Conservation (phyloP, 441 rosid species). For the Manihot esculenta region DNA sequence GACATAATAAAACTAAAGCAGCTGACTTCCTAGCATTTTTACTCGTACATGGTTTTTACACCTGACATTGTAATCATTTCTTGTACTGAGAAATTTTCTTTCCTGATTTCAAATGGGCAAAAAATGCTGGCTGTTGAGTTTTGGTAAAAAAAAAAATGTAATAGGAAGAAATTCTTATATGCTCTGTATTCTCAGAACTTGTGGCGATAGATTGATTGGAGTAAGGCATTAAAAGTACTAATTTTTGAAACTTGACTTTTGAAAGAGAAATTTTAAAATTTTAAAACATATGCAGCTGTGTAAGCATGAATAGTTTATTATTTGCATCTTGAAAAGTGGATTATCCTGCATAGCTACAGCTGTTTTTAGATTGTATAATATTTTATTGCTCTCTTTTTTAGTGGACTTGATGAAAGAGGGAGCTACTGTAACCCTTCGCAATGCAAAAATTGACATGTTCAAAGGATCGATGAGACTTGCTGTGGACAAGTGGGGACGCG, state of each 20-base stretch:
- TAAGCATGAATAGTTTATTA: not conserved
- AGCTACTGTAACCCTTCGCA: conserved; percentile 64
- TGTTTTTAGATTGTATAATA: not conserved
- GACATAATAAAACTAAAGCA: not conserved
- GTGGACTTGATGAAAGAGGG: conserved; percentile 79
- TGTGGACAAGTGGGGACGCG: conserved; percentile 91
- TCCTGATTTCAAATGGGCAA: too few relatives aligned
- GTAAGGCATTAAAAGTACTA: too few relatives aligned
- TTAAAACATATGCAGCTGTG: not conserved
- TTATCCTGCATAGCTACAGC: not conserved
- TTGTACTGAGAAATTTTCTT: too few relatives aligned
- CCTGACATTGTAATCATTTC: not conserved
- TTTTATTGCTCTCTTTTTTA: conserved; percentile 24
- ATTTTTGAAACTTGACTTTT: not conserved
- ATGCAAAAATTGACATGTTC: conserved; percentile 90
- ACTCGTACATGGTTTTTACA: not conserved
- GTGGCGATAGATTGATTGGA: too few relatives aligned
- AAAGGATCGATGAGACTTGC: conserved; percentile 92
- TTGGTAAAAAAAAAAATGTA: too few relatives aligned
- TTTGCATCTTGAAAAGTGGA: not conserved
- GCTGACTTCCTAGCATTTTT: not conserved
- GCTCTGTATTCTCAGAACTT: too few relatives aligned
- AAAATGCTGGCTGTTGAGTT: too few relatives aligned
- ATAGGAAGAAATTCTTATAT: too few relatives aligned
- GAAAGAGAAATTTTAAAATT: not conserved